These are phyloP conservation scores for Rhynchosporium agropyri DNA, from an alignment of 2,329 filamentous ascomycete genomes.

Conservation along the genomic window DNA sequence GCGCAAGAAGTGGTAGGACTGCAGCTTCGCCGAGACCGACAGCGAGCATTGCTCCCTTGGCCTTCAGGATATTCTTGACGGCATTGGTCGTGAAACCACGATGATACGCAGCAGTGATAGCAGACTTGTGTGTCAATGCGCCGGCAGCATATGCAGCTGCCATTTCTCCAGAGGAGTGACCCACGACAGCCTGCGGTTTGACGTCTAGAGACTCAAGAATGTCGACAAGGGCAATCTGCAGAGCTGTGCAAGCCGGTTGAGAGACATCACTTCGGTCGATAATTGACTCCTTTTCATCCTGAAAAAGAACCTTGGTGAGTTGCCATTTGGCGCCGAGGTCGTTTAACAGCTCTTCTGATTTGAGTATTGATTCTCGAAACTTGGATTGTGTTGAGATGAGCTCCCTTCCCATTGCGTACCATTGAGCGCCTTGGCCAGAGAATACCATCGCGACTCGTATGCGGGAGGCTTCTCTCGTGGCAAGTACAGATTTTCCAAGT, in stretches of 20 bases:
- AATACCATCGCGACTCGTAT: no score
- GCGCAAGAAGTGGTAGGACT: not conserved
- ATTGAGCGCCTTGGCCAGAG: not conserved
- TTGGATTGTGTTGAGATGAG: not conserved
- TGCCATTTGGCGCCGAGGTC: not conserved
- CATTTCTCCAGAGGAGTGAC: constrained; percentile 42
- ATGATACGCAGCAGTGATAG: constrained; percentile 29
- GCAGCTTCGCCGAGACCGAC: constrained; percentile 43
- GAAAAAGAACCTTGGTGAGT: not conserved
- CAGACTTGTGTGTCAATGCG: constrained; percentile 26
- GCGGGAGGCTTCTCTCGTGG: no score
- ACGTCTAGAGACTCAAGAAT: constrained; percentile 31
- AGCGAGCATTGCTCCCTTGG: constrained; percentile 55
- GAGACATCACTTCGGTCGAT: not conserved
- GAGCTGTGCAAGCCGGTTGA: constrained; percentile 33
- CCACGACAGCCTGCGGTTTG: constrained; percentile 32
- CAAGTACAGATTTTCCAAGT: no score
- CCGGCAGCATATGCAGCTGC: constrained; percentile 45
- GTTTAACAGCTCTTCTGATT: not conserved
- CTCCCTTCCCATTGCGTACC: not conserved
- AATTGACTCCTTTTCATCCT: not conserved
- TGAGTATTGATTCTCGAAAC: not conserved
- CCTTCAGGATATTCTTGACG: constrained; percentile 27
- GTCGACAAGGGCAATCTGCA: constrained; percentile 39
- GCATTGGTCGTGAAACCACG: constrained; percentile 18